Conservation (phyloP, 306 rosid genomes). For the Malus sieversii region DNA sequence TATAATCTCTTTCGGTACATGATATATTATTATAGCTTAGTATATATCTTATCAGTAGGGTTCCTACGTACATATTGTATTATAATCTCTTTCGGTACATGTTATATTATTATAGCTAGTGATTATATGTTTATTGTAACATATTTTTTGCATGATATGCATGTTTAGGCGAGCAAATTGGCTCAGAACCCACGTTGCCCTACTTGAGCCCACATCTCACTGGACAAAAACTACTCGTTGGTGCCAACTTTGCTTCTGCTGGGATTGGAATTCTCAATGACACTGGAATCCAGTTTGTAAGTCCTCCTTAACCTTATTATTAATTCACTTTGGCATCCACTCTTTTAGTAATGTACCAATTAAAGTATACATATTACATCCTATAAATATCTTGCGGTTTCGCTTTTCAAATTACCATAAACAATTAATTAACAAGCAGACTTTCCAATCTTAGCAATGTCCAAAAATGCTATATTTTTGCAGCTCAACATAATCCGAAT, state of each 20-base stretch:
- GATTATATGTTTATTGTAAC: not conserved
- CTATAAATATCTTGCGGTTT: not conserved
- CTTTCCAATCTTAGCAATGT: not conserved
- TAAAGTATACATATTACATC: not conserved
- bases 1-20: not conserved
- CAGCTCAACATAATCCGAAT: slow-evolving; percentile 72
- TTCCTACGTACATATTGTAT: too few species aligned
- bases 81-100: not conserved
- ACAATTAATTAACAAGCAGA: not conserved
- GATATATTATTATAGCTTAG: too few species aligned
- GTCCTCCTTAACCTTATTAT: not conserved
- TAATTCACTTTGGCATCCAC: not conserved
- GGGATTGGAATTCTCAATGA: slow-evolving; percentile 91
- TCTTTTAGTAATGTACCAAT: not conserved
- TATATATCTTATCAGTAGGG: too few species aligned
- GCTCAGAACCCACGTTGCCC: slow-evolving; percentile 66
- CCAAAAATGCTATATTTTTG: not conserved
- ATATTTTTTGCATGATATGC: not conserved
- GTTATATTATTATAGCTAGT: not conserved
- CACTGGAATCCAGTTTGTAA: slow-evolving; percentile 81
- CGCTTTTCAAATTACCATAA: not conserved
- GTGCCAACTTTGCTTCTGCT: slow-evolving; percentile 92
- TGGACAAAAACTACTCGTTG: slow-evolving; percentile 54
- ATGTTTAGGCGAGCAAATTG: slow-evolving; percentile 58
- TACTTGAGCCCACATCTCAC: slow-evolving; percentile 62